A percentile compares a stretch with the other conserved stretches of the same genome.
These are phyloP conservation scores for Trifolium pratense DNA, from an alignment of 306 rosid species.

Conservation along the genomic window DNA sequence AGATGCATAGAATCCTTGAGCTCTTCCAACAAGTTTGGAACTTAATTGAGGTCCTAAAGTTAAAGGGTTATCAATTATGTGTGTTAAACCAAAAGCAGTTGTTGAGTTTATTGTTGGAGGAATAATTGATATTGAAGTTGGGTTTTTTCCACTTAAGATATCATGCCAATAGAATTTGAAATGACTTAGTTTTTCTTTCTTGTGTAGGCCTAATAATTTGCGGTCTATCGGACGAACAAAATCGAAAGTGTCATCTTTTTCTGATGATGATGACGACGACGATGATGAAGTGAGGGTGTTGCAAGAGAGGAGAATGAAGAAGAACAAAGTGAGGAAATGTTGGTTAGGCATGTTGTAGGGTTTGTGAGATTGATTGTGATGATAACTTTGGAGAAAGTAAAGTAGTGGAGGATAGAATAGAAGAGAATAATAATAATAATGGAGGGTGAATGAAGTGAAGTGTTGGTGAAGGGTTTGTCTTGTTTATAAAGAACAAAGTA, in stretches of 20 bases:
- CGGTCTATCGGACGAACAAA: constrained; percentile 47
- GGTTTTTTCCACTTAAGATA: constrained; percentile 23
- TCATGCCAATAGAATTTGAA: constrained; percentile 68
- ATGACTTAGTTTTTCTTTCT: constrained; percentile 54
- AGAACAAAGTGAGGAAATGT: background rate
- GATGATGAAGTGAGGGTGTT: background rate
- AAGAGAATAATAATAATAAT: too few species aligned
- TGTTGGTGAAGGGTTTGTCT: background rate
- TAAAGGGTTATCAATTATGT: constrained; percentile 43
- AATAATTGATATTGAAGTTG: constrained; percentile 38
- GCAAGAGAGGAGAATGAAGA: background rate
- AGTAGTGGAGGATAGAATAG: too few species aligned
- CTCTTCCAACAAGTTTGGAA: constrained; percentile 50
- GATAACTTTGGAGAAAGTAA: background rate
- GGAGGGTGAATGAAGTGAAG: background rate
- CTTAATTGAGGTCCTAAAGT: constrained; percentile 43
- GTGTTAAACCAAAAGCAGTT: constrained; percentile 38
- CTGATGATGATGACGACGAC: background rate
- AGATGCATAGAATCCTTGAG: constrained; percentile 59
- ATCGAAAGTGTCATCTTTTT: background rate
- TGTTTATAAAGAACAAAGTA: background rate
- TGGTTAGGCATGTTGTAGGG: background rate
- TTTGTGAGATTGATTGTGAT: background rate
- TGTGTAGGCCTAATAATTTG: constrained; percentile 35
- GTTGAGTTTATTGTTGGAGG: constrained; percentile 17